phyloP scores from a whole-genome alignment of 2,329 filamentous ascomycete species.

The Diaporthe citrichinensis region DNA sequence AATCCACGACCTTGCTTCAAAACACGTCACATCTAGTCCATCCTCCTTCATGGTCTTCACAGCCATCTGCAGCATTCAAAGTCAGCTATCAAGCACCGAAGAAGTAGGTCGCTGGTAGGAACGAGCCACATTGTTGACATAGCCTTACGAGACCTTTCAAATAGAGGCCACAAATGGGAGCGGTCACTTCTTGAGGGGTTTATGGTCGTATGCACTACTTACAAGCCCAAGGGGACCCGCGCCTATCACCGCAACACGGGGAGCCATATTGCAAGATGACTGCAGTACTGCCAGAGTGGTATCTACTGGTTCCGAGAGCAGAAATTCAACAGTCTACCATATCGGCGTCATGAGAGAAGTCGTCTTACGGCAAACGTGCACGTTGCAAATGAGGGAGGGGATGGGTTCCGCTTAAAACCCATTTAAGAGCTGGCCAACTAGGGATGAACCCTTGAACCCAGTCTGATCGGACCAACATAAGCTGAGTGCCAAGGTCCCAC shows the following conservation, averaged over 20 bases:
- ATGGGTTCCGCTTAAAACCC: not conserved
- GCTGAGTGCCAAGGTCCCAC: not conserved
- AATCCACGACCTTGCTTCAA: constrained; percentile 36
- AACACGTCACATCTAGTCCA: constrained; percentile 40
- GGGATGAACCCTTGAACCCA: not conserved
- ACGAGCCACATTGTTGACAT: no score
- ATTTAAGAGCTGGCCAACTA: not conserved
- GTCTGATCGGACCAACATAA: not conserved
- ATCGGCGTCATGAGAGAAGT: no score
- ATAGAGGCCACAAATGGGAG: no score
- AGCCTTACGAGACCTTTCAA: no score
- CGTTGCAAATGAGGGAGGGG: not conserved
- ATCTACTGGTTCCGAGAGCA: not conserved
- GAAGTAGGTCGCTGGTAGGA: no score
- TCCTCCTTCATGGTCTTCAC: constrained; percentile 36
- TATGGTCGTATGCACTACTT: no score
- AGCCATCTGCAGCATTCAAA: constrained; percentile 7
- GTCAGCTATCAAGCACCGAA: no score
- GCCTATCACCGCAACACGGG: constrained; percentile 38
- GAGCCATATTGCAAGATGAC: not conserved
- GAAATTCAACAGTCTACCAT: no score
- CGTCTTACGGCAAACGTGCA: not conserved
- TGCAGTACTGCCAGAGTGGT: not conserved
- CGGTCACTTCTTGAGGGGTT: no score
- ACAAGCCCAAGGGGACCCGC: constrained; percentile 36